Conservation (phyloP, 371 early-diverging fungal species). For the Mortierella sp. region DNA sequence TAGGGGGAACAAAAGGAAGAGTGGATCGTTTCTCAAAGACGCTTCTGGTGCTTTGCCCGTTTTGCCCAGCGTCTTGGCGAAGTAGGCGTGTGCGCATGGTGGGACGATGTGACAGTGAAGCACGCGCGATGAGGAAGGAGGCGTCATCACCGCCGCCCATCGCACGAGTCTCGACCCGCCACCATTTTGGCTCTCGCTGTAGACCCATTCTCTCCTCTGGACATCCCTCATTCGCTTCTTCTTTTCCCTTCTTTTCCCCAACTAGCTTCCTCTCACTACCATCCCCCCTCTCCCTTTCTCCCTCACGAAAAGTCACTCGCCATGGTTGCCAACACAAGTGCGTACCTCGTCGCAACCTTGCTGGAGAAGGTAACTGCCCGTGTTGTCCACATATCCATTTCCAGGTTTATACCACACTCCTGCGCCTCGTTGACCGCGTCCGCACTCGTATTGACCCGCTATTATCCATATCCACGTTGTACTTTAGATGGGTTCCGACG, state of each 20-base stretch:
- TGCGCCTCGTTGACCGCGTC: neutral
- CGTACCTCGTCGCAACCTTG: constrained; percentile 72
- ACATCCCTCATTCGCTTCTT: constrained; percentile 6
- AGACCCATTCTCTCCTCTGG: neutral
- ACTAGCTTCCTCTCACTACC: neutral
- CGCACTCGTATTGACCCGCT: neutral
- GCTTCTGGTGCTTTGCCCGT: neutral
- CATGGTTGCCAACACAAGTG: constrained; percentile 60
- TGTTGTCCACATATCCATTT: neutral
- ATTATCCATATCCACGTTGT: neutral
- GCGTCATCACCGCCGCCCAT: neutral
- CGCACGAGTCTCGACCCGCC: neutral
- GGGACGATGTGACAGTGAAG: neutral
- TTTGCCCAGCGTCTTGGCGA: no score
- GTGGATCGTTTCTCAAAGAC: neutral
- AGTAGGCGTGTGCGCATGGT: no score
- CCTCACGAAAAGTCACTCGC: constrained; percentile 1
- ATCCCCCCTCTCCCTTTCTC: neutral
- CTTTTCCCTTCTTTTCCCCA: neutral
- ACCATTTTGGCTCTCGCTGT: neutral
- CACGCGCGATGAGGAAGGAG: constrained; percentile 7
- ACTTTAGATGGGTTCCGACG: constrained; percentile 75
- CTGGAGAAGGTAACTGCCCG: constrained; percentile 66
- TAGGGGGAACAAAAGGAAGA: neutral
- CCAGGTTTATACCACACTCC: neutral